Base-by-base conservation (phyloP, 305 asterid genomes). In the Solanum chacoense region DNA sequence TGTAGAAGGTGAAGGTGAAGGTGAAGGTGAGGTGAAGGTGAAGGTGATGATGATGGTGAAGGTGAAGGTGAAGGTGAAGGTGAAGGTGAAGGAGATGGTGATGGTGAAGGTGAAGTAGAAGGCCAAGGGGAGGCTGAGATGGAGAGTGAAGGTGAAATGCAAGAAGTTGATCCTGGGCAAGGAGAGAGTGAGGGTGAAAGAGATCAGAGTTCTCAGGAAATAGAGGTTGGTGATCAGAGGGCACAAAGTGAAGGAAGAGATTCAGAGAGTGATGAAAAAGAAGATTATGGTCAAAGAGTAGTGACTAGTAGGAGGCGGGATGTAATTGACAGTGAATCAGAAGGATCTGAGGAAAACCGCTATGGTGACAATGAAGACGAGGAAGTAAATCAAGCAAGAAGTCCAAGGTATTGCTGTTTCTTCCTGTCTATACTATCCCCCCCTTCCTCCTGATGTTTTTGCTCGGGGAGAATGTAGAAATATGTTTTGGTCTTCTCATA, bases 151-250 rank as follows among this genome's bases (percentile, higher is more conserved):
- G 98, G 91, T 79, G 97, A 95, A 90, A 91, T 93, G 84, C 94
- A 89, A 67, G 98, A 93, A 22, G 90, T 88, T 73, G 93, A 94
- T 89, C 93, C 87, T 79, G 90, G 88, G 75, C 94, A 77, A 10
- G 97, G 91, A 24, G 98, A 96, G 91, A 95, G 97, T 40, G 98
- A 94, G 90, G 94, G 91, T 59, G 99, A 96, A 93, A 94, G 94
- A 90, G 96, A 94, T 63, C 94, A 91, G 91, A 93, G 96, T 91
- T 94, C 97, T 84, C 97, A 93, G 84, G 98, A 94, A 90, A 94
- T 94, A 89, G 98, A 92, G 88, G 89, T 93, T 84, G 96, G 91
- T 72, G 96, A 96, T 90, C 97, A 92, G 36, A 95, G 95, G 92
- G 98, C 92, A 92, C 98, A 93, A 88, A 95, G 96, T 88, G 98